Evolutionary conservation across 2,329 filamentous ascomycete species (phyloP).

Genomic region (Colletotrichum tropicicola): DNA sequence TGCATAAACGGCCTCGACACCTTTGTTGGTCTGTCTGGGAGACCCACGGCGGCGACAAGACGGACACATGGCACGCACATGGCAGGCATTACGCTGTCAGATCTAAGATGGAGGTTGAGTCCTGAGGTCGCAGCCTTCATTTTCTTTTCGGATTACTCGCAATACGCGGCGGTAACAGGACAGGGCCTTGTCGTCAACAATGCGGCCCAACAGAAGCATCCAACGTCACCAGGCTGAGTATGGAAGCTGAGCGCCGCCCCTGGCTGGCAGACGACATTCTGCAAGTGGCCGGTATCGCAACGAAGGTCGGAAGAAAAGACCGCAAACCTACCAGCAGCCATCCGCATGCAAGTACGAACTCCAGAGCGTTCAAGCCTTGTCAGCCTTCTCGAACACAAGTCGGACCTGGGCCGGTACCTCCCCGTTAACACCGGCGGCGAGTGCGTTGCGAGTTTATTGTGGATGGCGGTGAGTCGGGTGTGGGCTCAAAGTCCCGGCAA

Average conservation of each 20-base stretch:
- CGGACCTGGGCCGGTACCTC: background rate
- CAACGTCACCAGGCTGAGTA: background rate
- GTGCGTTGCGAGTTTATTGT: conserved; percentile 5
- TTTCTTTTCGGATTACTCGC: background rate
- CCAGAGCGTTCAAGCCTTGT: conserved; percentile 5
- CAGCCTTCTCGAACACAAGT: conserved; percentile 17
- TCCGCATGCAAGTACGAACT: background rate
- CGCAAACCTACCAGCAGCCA: background rate
- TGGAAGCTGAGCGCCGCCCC: background rate
- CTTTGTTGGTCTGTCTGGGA: background rate
- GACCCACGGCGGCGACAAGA: background rate
- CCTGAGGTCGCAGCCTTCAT: background rate
- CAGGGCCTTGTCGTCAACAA: background rate
- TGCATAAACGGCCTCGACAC: conserved; percentile 6
- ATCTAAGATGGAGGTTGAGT: background rate
- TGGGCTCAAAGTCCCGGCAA: conserved; percentile 11
- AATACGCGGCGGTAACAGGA: background rate
- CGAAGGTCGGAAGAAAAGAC: background rate
- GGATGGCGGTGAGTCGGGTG: conserved; percentile 28
- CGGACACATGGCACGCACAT: background rate
- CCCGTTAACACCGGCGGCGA: conserved; percentile 12
- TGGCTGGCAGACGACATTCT: background rate
- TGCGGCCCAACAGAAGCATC: background rate
- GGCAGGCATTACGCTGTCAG: conserved; percentile 1
- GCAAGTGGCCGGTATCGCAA: conserved; percentile 22